These are phyloP conservation scores for Diospyros kaki DNA, from an alignment of 148 eudicot genomes.

Conservation along the genomic window DNA sequence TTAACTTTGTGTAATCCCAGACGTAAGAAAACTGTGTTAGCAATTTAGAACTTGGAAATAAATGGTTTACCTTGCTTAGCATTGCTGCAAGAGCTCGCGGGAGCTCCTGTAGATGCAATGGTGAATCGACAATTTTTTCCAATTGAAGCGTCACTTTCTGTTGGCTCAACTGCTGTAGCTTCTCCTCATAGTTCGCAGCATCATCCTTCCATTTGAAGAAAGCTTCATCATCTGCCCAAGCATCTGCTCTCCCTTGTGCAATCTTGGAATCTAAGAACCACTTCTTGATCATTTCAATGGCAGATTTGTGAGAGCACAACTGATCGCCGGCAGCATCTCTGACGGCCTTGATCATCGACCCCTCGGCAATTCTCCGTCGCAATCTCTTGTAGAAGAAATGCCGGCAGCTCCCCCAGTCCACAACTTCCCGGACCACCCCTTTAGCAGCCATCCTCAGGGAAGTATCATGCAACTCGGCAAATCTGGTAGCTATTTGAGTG, in stretches of 20 bases:
- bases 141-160: slow-evolving; percentile 67
- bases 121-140: slow-evolving; percentile 53
- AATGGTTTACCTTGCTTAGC: slow-evolving; percentile 56
- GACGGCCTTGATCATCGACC: slow-evolving; percentile 53
- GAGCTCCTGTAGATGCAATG: slow-evolving; percentile 62
- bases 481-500: slow-evolving; percentile 93
- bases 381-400: slow-evolving; percentile 70
- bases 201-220: slow-evolving; percentile 75
- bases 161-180: slow-evolving; percentile 59
- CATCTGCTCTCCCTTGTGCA: slow-evolving; percentile 29
- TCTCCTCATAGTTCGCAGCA: slow-evolving; percentile 53
- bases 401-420: slow-evolving; percentile 75
- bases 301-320: slow-evolving; percentile 48
- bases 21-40: background rate
- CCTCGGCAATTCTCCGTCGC: slow-evolving; percentile 69
- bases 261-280: slow-evolving; percentile 67
- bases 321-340: slow-evolving; percentile 75
- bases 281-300: slow-evolving; percentile 57
- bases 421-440: slow-evolving; percentile 70
- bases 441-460: slow-evolving; percentile 90
- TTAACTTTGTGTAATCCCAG: background rate
- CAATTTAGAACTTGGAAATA: too few species aligned
- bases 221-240: slow-evolving; percentile 71
- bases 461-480: slow-evolving; percentile 94
- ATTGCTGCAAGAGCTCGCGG: slow-evolving; percentile 82